These are phyloP conservation scores for Saccharum hybrid DNA, from an alignment of 202 grass and related monocot species.

Conservation along the genomic window DNA sequence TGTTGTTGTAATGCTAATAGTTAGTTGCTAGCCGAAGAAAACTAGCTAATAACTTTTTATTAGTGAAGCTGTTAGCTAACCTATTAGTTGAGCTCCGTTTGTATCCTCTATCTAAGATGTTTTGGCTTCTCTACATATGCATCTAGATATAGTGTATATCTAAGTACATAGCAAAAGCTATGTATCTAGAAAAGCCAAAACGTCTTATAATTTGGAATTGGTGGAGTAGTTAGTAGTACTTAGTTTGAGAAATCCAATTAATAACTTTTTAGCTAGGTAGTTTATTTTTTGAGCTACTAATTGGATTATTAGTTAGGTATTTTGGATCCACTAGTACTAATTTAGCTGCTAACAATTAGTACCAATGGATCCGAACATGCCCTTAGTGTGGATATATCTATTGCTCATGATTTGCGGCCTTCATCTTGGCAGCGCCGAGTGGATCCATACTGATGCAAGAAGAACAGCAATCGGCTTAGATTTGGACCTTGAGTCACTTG, in stretches of 20 bases:
- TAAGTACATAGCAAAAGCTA: no score
- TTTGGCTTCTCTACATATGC: no score
- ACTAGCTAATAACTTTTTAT: not conserved
- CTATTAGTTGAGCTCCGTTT: not conserved
- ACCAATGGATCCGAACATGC: not conserved
- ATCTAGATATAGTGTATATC: no score
- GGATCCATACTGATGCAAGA: conserved; percentile 75
- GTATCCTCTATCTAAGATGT: not conserved
- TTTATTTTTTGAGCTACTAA: not conserved
- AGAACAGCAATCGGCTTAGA: conserved; percentile 76
- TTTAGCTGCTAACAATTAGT: not conserved
- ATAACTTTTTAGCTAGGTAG: not conserved
- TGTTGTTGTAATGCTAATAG: no score
- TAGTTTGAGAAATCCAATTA: not conserved
- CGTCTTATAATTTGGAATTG: no score
- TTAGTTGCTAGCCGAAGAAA: not conserved
- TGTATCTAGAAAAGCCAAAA: no score
- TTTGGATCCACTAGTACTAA: not conserved
- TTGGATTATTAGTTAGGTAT: not conserved
- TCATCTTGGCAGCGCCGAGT: conserved; percentile 59
- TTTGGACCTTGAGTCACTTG: conserved; percentile 89
- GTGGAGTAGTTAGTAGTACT: not conserved
- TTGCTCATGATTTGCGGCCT: conserved; percentile 35
- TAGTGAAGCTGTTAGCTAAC: not conserved
- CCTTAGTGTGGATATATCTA: not conserved